Conservation (phyloP, 1,139 yeast genomes). For the Blastobotrys petasosporus region DNA sequence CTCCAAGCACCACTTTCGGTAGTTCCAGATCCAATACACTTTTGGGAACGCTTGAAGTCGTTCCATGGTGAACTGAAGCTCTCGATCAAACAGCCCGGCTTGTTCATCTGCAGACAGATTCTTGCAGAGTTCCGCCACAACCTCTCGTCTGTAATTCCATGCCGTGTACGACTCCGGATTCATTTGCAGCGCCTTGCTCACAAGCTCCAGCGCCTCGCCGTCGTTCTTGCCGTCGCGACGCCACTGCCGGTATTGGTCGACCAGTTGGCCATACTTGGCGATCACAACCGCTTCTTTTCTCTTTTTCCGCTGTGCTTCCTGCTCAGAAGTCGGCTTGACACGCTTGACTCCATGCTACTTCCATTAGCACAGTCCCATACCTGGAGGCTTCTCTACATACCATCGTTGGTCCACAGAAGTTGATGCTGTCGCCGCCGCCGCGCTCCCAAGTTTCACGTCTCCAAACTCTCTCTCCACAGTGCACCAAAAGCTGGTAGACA, state of each 20-base stretch:
- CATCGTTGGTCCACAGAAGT: conserved; percentile 1
- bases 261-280: conserved; percentile 45
- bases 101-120: conserved; percentile 19
- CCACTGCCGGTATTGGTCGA: conserved; percentile 26
- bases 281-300: conserved; percentile 54
- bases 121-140: conserved; percentile 40
- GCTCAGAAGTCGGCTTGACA: conserved; percentile 44
- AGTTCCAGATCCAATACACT: conserved; percentile 96
- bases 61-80: conserved; percentile 54
- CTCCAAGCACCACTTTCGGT: conserved; percentile 75
- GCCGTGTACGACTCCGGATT: conserved; percentile 87
- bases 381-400: neutral
- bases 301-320: conserved; percentile 40
- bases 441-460: too few species aligned
- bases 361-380: neutral
- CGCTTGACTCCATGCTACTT: conserved; percentile 60
- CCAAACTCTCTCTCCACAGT: too few species aligned
- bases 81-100: conserved; percentile 46
- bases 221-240: conserved; percentile 29
- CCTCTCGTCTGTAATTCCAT: conserved; percentile 87
- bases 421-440: too few species aligned
- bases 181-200: conserved; percentile 50
- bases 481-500: too few species aligned
- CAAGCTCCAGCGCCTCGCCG: conserved; percentile 44
- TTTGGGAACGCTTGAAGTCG: conserved; percentile 69